Percentiles rank a stretch among this genome's conserved stretches.
Conservation (phyloP, 371 early-diverging fungal species). For the Mortierella sp. region DNA sequence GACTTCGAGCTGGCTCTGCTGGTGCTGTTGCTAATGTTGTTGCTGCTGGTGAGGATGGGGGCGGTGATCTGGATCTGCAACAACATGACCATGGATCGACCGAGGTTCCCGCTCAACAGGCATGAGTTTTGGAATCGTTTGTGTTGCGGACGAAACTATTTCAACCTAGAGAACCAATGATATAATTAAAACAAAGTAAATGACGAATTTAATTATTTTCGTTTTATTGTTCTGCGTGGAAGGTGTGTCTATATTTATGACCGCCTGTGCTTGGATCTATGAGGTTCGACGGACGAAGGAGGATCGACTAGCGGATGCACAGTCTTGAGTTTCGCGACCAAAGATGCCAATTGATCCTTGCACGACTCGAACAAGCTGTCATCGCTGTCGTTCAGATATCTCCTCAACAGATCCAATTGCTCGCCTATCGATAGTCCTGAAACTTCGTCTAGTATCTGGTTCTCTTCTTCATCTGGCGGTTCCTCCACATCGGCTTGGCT, state of each 20-base stretch:
- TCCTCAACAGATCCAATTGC: background rate
- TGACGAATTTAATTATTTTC: too few relatives aligned
- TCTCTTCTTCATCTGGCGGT: background rate
- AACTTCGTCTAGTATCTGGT: background rate
- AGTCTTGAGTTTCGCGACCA: background rate
- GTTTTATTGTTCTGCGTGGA: too few relatives aligned
- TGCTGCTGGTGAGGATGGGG: background rate
- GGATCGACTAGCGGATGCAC: background rate
- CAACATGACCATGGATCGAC: conserved; percentile 16
- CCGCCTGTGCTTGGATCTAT: too few relatives aligned
- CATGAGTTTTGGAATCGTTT: conserved; percentile 7
- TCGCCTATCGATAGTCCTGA: background rate
- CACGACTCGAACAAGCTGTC: background rate
- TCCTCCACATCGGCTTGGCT: too few relatives aligned
- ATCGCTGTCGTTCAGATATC: background rate
- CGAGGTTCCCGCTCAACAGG: background rate
- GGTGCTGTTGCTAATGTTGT: background rate
- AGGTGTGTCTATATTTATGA: too few relatives aligned
- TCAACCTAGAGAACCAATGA: too few relatives aligned
- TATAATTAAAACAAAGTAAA: too few relatives aligned
- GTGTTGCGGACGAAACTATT: conserved; percentile 11
- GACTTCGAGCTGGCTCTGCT: background rate
- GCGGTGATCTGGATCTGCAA: background rate
- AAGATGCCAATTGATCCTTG: background rate
- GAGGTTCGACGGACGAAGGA: background rate